A percentile compares a stretch with the other conserved stretches of the same genome.
Evolutionary conservation across 2,329 filamentous ascomycete genomes (phyloP).

Genomic region (Eurotiales sp.): DNA sequence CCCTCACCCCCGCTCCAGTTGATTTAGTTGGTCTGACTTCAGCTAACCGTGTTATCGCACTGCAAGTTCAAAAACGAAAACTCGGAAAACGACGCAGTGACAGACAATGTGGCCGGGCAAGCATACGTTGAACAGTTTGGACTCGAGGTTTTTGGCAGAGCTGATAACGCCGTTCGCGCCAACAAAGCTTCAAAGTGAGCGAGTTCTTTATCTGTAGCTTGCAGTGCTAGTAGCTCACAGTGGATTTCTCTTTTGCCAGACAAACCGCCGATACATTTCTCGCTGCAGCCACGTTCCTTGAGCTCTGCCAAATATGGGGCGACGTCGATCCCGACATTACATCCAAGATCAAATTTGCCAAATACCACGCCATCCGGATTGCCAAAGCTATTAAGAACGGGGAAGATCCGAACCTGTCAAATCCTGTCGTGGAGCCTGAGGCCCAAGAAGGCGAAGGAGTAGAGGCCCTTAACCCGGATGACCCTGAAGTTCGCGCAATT

Average conservation of each 20-base stretch:
- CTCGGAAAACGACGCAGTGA: constrained; percentile 73
- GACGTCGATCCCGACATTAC: constrained; percentile 68
- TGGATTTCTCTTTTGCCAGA: constrained; percentile 40
- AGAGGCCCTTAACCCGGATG: constrained; percentile 54
- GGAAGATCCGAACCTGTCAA: constrained; percentile 86
- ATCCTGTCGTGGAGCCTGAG: constrained; percentile 63
- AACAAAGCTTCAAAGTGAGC: constrained; percentile 75
- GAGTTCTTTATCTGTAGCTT: neutral
- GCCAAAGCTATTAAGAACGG: constrained; percentile 85
- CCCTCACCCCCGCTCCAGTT: neutral
- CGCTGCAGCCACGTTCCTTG: constrained; percentile 87
- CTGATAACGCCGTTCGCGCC: constrained; percentile 74
- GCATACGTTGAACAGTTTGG: constrained; percentile 95
- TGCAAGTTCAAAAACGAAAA: constrained; percentile 66
- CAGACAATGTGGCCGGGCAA: constrained; percentile 80
- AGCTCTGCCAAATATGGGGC: constrained; percentile 82
- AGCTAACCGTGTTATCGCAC: constrained; percentile 1
- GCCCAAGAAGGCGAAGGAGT: constrained; percentile 44
- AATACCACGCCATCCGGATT: constrained; percentile 91
- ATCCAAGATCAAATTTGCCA: constrained; percentile 91
- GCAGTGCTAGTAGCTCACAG: neutral
- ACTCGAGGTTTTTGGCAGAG: constrained; percentile 78
- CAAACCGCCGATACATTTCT: constrained; percentile 93
- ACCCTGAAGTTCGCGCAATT: constrained; percentile 61
- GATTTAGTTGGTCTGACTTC: neutral